A percentile compares a stretch with the other conserved stretches of the same genome.
These are phyloP conservation scores for Talaromyces pinophilus DNA, from an alignment of 2,329 filamentous ascomycete species.

Conservation along the genomic window DNA sequence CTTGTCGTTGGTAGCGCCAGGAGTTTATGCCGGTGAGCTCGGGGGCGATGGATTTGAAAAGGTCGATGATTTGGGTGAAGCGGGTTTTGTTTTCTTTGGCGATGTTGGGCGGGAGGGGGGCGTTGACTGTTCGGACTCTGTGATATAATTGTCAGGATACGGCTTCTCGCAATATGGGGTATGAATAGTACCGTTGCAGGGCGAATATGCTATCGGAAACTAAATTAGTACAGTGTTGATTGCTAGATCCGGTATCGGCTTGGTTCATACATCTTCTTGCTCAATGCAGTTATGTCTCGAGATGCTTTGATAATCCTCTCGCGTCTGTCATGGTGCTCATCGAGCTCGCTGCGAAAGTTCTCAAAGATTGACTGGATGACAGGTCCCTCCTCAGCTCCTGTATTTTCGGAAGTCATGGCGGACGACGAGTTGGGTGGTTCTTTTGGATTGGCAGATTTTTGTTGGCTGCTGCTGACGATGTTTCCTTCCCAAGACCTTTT, in stretches of 20 bases:
- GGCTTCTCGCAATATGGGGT: background rate
- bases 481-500: conserved; percentile 24
- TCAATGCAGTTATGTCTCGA: conserved; percentile 86
- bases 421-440: background rate
- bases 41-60: conserved; percentile 66
- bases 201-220: conserved; percentile 70
- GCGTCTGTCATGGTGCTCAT: conserved; percentile 89
- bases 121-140: conserved; percentile 44
- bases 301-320: conserved; percentile 87
- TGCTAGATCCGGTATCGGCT: background rate
- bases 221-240: background rate
- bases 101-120: conserved; percentile 65
- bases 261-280: conserved; percentile 84
- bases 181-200: conserved; percentile 66
- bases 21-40: conserved; percentile 79
- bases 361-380: conserved; percentile 70
- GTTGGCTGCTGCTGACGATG: conserved; percentile 11
- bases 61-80: conserved; percentile 67
- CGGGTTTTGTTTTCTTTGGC: conserved; percentile 69
- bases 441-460: background rate
- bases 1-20: conserved; percentile 75
- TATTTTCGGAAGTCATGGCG: conserved; percentile 10
- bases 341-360: conserved; percentile 79
- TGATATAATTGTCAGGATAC: background rate
- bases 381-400: background rate